Evolutionary conservation across 495 filamentous ascomycete species (phyloP).

Genomic region (Peziza echinospora): DNA sequence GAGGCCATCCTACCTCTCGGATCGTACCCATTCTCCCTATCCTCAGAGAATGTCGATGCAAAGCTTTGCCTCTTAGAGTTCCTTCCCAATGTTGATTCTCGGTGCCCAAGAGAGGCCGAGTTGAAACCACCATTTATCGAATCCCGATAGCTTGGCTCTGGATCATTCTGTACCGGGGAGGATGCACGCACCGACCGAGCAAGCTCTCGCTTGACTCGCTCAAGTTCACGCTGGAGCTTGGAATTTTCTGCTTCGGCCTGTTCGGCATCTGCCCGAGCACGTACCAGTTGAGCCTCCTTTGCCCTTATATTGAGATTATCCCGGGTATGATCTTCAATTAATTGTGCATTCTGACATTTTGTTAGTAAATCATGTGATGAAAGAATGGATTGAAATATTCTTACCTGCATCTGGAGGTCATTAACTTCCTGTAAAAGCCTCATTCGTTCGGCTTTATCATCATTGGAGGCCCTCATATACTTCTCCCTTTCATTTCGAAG

Average conservation of each 20-base stretch:
- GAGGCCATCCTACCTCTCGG: slow-evolving; percentile 2
- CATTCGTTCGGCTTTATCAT: slow-evolving; percentile 39
- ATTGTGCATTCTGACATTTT: slow-evolving; percentile 57
- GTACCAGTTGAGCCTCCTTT: slow-evolving; percentile 90
- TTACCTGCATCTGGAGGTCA: slow-evolving; percentile 43
- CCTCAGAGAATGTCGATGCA: slow-evolving; percentile 52
- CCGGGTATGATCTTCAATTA: slow-evolving; percentile 92
- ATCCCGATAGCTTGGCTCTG: slow-evolving; percentile 18
- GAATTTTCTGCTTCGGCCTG: slow-evolving; percentile 64
- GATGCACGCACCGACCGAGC: slow-evolving; percentile 24
- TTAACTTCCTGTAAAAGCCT: slow-evolving; percentile 40
- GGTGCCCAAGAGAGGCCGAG: slow-evolving; percentile 5
- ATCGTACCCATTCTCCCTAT: slow-evolving; percentile 47
- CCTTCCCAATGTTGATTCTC: slow-evolving; percentile 7
- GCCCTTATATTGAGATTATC: slow-evolving; percentile 92
- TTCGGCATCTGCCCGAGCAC: slow-evolving; percentile 75
- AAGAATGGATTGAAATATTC: slow-evolving; percentile 16
- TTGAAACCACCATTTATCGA: slow-evolving; percentile 10
- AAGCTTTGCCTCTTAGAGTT: slow-evolving; percentile 39
- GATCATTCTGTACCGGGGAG: slow-evolving; percentile 21
- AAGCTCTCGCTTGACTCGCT: slow-evolving; percentile 69
- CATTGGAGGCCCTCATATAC: slow-evolving; percentile 45
- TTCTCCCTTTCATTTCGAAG: slow-evolving; percentile 64
- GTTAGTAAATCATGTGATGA: slow-evolving; percentile 5
- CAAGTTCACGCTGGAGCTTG: slow-evolving; percentile 69